These are phyloP conservation scores for Nematocida homosporus DNA, from an alignment of 371 early-diverging fungal genomes.

Conservation along the genomic window DNA sequence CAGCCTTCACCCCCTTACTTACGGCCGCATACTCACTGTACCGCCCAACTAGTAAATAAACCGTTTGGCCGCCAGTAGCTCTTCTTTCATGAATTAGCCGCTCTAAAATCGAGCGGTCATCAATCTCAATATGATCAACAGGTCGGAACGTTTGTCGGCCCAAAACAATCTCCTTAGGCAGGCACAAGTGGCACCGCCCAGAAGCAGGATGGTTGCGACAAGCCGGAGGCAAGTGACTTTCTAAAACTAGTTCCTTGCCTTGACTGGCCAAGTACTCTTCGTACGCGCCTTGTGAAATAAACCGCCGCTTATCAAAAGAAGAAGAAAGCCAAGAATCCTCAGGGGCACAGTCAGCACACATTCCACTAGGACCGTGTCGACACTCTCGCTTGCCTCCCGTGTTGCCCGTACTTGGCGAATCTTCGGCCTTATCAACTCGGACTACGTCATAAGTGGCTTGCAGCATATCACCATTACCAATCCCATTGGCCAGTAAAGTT, in stretches of 20 bases:
- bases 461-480: conserved; percentile 40
- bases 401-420: no score
- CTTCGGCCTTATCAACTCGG: background rate
- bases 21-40: conserved; percentile 83
- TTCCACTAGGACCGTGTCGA: conserved; percentile 60
- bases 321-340: conserved; percentile 62
- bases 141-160: conserved; percentile 76
- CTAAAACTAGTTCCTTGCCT: conserved; percentile 30
- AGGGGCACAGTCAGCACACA: conserved; percentile 66
- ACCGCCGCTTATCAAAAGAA: conserved; percentile 62
- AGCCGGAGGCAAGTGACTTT: conserved; percentile 41
- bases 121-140: conserved; percentile 96
- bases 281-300: conserved; percentile 63
- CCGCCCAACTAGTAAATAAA: conserved; percentile 85
- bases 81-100: conserved; percentile 81
- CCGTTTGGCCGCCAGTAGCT: conserved; percentile 77
- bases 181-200: conserved; percentile 55
- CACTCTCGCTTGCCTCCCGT: conserved; percentile 47
- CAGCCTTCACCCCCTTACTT: conserved; percentile 88
- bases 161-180: conserved; percentile 58
- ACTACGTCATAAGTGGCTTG: conserved; percentile 30
- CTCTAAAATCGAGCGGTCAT: conserved; percentile 77
- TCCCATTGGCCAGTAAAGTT: conserved; percentile 7
- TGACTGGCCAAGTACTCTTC: conserved; percentile 57
- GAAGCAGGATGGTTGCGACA: conserved; percentile 56